Conservation (phyloP, 805 yeast genomes). For the Candida maris region DNA sequence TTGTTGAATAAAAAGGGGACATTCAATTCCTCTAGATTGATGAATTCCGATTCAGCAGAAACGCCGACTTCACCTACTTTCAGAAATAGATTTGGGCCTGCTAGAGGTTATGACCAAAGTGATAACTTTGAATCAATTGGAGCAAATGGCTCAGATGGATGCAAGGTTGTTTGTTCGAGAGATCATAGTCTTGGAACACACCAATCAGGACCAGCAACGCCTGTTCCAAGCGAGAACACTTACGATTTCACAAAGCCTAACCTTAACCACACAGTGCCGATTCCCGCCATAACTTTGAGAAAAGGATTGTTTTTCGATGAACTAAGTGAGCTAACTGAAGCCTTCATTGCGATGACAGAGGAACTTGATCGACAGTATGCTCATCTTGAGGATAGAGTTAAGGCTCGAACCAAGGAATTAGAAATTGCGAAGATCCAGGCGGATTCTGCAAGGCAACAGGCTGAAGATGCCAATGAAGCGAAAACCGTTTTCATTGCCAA, state of each 20-base stretch:
- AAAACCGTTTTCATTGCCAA: conserved; percentile 92
- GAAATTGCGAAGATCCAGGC: conserved; percentile 88
- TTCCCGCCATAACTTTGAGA: conserved; percentile 25
- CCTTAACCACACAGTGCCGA: conserved; percentile 8
- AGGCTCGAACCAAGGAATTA: conserved; percentile 78
- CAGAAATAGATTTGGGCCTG: background rate
- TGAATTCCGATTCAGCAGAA: background rate
- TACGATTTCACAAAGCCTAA: conserved; percentile 4
- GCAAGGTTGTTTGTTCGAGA: background rate
- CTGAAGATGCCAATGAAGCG: conserved; percentile 92
- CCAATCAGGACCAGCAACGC: conserved; percentile 7
- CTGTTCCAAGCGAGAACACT: conserved; percentile 10
- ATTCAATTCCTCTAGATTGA: background rate
- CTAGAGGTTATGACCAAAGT: no score
- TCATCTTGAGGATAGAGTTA: conserved; percentile 83
- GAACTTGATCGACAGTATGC: conserved; percentile 82
- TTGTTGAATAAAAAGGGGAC: background rate
- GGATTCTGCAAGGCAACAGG: conserved; percentile 33
- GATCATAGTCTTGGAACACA: conserved; percentile 8
- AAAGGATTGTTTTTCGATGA: conserved; percentile 68
- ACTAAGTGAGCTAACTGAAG: conserved; percentile 79
- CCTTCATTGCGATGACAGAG: conserved; percentile 88
- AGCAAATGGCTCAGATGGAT: background rate
- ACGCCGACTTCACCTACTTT: background rate
- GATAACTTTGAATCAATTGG: background rate